Evolutionary conservation across 257 asterid species (phyloP).

Genomic region (Solanum corneliomulleri): DNA sequence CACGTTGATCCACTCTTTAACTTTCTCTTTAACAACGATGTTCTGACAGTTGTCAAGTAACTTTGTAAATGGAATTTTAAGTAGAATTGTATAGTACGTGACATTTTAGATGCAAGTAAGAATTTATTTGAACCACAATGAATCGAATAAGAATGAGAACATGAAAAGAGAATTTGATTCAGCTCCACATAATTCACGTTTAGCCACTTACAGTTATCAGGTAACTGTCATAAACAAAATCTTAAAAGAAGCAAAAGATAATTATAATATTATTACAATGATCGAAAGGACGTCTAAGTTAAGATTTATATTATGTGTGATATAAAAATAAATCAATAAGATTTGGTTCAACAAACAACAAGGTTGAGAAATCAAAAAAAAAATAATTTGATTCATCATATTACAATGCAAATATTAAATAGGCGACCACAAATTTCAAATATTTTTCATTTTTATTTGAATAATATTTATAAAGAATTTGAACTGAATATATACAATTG

Average conservation of each 20-base stretch:
- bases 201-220: no score
- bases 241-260: not conserved
- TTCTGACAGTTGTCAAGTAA: not conserved
- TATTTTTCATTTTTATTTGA: not conserved
- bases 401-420: not conserved
- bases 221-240: not conserved
- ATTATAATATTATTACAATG: not conserved
- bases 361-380: not conserved
- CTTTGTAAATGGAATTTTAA: not conserved
- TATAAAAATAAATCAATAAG: rapidly evolving
- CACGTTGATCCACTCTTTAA: no score
- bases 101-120: not conserved
- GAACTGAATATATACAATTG: not conserved
- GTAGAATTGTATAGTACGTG: not conserved
- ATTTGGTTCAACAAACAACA: not conserved
- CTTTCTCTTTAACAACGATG: not conserved
- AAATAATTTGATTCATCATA: not conserved
- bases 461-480: not conserved
- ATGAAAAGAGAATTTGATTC: no score
- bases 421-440: not conserved
- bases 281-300: rapidly evolving
- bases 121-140: no score
- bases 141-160: rapidly evolving
- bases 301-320: not conserved
- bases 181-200: not conserved